Evolutionary conservation across 495 filamentous ascomycete genomes (phyloP).

Genomic region (Penicillium parvum): DNA sequence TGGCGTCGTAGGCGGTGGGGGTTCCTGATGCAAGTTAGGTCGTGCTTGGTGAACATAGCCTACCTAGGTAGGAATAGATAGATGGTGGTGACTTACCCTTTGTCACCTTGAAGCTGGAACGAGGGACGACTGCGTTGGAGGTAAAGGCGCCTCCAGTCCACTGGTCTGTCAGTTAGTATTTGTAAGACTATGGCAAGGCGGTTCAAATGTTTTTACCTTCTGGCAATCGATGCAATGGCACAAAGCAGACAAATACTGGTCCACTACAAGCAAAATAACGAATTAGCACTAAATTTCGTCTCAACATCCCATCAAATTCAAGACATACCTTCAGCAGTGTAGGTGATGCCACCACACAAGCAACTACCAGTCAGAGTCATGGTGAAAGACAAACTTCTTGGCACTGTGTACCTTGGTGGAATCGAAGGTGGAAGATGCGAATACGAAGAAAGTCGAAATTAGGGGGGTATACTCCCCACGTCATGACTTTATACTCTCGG

Average conservation of each 20-base stretch:
- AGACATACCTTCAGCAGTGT: slow-evolving; percentile 28
- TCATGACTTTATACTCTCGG: slow-evolving; percentile 1
- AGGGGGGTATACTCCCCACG: neutral
- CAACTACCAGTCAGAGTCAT: slow-evolving; percentile 40
- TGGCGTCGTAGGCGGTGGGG: slow-evolving; percentile 33
- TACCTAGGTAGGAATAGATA: neutral
- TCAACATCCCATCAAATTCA: neutral
- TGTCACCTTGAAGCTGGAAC: slow-evolving; percentile 34
- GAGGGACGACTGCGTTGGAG: slow-evolving; percentile 45
- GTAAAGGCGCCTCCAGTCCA: slow-evolving; percentile 47
- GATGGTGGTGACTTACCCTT: slow-evolving; percentile 25
- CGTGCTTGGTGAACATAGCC: neutral
- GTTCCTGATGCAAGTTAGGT: slow-evolving; percentile 18
- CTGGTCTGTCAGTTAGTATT: slow-evolving; percentile 12
- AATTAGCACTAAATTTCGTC: neutral
- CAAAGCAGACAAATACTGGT: slow-evolving; percentile 33
- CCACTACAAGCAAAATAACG: slow-evolving; percentile 21
- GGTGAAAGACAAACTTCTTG: neutral
- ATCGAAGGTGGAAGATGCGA: slow-evolving; percentile 4
- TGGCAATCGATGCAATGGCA: slow-evolving; percentile 50
- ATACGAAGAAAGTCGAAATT: neutral
- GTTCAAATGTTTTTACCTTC: slow-evolving; percentile 23
- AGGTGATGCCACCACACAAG: slow-evolving; percentile 38
- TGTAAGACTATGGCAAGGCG: neutral
- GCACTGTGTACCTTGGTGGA: slow-evolving; percentile 21